Percentiles rank a stretch among this genome's conserved stretches.
Conservation (phyloP, 345 rosid species). For the Salix dunnii region DNA sequence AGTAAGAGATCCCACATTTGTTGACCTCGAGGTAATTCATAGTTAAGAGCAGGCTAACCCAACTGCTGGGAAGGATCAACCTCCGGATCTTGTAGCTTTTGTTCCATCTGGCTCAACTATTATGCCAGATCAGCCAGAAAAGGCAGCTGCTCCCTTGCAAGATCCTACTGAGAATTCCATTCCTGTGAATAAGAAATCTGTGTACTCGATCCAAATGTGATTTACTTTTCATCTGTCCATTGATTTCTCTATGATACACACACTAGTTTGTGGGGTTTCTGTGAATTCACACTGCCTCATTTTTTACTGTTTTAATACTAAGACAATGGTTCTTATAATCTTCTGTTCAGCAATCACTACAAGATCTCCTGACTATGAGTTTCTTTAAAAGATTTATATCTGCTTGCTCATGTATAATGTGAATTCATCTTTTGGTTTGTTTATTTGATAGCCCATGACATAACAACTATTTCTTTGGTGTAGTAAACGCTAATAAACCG, state of each 20-base stretch:
- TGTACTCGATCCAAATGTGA: slow-evolving; percentile 21
- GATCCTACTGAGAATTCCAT: slow-evolving; percentile 27
- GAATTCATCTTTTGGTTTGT: neutral
- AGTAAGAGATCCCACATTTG: slow-evolving; percentile 56
- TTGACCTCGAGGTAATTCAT: slow-evolving; percentile 69
- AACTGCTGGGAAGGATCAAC: slow-evolving; percentile 82
- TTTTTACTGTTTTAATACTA: neutral
- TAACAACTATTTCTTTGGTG: slow-evolving; percentile 17
- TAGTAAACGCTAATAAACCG: slow-evolving; percentile 53
- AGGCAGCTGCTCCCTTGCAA: slow-evolving; percentile 27
- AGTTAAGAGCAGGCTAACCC: slow-evolving; percentile 60
- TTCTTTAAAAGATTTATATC: neutral
- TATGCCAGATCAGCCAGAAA: slow-evolving; percentile 48
- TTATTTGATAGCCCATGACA: neutral
- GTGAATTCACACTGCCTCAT: neutral
- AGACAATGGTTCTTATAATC: neutral
- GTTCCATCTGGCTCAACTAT: slow-evolving; percentile 60
- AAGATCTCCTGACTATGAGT: neutral
- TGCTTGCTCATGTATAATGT: neutral
- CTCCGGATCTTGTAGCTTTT: slow-evolving; percentile 79
- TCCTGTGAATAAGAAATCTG: slow-evolving; percentile 38
- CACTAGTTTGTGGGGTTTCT: neutral
- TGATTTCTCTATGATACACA: neutral
- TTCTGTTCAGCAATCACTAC: neutral
- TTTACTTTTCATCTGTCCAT: neutral